Evolutionary conservation across 805 yeast genomes (phyloP).

Genomic region (Candida pseudoglaebosa): DNA sequence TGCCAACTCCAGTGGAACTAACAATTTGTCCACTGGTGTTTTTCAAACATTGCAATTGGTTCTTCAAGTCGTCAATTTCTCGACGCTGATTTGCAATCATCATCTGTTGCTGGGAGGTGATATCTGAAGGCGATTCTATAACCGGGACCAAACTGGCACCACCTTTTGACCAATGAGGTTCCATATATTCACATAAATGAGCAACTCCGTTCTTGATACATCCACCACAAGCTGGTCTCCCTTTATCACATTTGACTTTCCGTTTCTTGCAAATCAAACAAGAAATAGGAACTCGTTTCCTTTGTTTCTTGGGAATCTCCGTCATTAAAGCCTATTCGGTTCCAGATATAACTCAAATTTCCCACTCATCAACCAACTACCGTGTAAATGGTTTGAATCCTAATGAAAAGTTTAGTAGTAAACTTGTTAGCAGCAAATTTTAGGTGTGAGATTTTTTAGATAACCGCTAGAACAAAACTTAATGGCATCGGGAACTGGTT

Average conservation of each 20-base stretch:
- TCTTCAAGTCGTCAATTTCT: constrained; percentile 29
- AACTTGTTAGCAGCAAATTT: too few relatives aligned
- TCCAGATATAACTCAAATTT: not conserved
- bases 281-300: constrained; percentile 37
- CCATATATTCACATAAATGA: constrained; percentile 37
- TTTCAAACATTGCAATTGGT: constrained; percentile 23
- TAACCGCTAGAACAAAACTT: too few relatives aligned
- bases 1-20: too few relatives aligned
- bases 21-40: too few relatives aligned
- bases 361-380: too few relatives aligned
- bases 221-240: constrained; percentile 38
- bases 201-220: constrained; percentile 38
- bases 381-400: too few relatives aligned
- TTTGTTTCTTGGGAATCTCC: constrained; percentile 14
- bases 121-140: not conserved
- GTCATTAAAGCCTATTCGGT: not conserved
- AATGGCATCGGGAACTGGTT: too few relatives aligned
- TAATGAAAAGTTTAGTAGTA: too few relatives aligned
- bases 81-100: constrained; percentile 22
- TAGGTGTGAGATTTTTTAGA: too few relatives aligned
- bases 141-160: not conserved
- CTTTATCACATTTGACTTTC: constrained; percentile 43
- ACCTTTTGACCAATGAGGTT: constrained; percentile 33
- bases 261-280: constrained; percentile 39
- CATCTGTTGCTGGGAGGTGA: constrained; percentile 13